phyloP scores from a whole-genome alignment of 352 stramenopile genomes.

The Peronosclerospora sorghi region DNA sequence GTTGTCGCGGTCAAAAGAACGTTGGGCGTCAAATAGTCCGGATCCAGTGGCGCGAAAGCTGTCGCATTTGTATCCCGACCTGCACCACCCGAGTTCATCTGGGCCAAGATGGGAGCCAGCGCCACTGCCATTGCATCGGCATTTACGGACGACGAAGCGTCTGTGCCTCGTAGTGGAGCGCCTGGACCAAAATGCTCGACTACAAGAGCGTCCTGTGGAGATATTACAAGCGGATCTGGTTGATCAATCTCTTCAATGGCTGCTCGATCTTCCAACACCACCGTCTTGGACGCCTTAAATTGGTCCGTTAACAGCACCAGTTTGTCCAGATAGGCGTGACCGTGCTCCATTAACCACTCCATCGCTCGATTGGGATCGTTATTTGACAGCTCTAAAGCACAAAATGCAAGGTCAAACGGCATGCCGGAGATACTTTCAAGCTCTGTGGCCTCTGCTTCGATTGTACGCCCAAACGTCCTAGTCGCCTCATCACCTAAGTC shows the following conservation, averaged over 20 bases:
- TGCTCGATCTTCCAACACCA: constrained; percentile 44
- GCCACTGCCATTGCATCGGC: constrained; percentile 69
- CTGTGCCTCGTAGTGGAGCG: constrained; percentile 4
- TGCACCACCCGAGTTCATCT: constrained; percentile 7
- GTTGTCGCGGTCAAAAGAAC: constrained; percentile 73
- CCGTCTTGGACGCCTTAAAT: constrained; percentile 33
- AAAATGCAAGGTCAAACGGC: constrained; percentile 46
- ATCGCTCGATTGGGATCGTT: constrained; percentile 76
- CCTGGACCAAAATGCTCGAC: constrained; percentile 14
- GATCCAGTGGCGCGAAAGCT: constrained; percentile 57
- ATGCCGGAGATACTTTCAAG: constrained; percentile 69
- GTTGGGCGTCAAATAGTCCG: constrained; percentile 56
- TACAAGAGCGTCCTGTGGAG: constrained; percentile 9
- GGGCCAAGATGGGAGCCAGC: constrained; percentile 68
- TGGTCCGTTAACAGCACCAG: constrained; percentile 35
- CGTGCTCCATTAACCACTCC: constrained; percentile 85
- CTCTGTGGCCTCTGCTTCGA: constrained; percentile 59
- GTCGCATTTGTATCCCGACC: constrained; percentile 15
- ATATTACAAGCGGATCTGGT: constrained; percentile 43
- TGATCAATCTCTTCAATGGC: constrained; percentile 76
- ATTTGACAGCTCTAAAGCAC: constrained; percentile 66
- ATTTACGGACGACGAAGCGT: constrained; percentile 20
- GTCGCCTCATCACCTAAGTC: constrained; percentile 12
- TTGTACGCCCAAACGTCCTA: constrained; percentile 11
- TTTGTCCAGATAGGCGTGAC: constrained; percentile 43